A percentile compares a stretch with the other conserved stretches of the same genome.
These are phyloP conservation scores for Chlorella sorokiniana DNA, from an alignment of 139 green algal genomes.

Conservation along the genomic window DNA sequence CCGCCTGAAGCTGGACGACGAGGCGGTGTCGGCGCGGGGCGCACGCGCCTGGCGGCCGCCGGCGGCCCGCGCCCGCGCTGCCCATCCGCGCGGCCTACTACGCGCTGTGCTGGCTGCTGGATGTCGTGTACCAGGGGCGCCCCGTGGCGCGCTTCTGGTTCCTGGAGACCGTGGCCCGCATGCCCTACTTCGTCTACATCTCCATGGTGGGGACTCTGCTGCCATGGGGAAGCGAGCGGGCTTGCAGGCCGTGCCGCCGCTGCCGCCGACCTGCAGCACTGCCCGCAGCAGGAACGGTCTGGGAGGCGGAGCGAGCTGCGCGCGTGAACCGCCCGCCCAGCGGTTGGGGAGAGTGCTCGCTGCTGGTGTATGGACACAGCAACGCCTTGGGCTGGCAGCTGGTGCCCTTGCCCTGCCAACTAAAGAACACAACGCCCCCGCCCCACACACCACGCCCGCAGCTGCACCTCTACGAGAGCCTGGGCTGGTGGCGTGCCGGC, in stretches of 20 bases:
- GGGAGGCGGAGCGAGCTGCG: too few species aligned
- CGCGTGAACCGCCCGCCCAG: too few species aligned
- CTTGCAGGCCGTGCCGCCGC: neutral
- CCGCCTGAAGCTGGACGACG: slow-evolving; percentile 77
- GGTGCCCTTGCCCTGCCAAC: neutral
- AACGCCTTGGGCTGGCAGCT: too few species aligned
- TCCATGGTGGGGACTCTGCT: slow-evolving; percentile 58
- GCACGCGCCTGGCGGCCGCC: slow-evolving; percentile 43
- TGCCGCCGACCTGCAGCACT: too few species aligned
- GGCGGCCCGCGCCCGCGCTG: slow-evolving; percentile 16
- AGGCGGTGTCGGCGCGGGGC: slow-evolving; percentile 80
- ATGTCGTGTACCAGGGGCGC: slow-evolving; percentile 74
- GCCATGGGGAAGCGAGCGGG: neutral
- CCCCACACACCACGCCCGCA: neutral
- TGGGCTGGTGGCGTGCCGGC: slow-evolving; percentile 88
- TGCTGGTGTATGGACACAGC: too few species aligned
- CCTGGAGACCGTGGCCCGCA: slow-evolving; percentile 90
- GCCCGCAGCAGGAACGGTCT: too few species aligned
- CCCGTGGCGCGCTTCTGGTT: slow-evolving; percentile 91
- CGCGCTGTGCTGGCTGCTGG: slow-evolving; percentile 57
- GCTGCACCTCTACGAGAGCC: slow-evolving; percentile 91
- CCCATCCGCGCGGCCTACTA: slow-evolving; percentile 69
- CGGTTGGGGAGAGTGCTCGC: too few species aligned
- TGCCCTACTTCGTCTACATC: slow-evolving; percentile 98
- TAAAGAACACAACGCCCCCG: neutral